Conservation (phyloP, 495 filamentous ascomycete species). For the Poronia punctata region DNA sequence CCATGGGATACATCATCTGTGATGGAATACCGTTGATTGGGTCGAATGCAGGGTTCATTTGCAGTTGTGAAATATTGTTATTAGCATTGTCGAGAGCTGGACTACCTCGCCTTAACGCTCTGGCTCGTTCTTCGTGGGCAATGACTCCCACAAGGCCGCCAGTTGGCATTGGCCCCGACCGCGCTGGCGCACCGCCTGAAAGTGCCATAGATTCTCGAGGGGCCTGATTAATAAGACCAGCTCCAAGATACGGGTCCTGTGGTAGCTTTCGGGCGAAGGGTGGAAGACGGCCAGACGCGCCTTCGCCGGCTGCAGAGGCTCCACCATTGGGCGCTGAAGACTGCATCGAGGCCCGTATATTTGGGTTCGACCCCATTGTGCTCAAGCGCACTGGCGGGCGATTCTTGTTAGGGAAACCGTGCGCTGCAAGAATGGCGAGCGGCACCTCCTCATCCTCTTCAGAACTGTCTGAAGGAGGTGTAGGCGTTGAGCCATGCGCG, state of each 20-base stretch:
- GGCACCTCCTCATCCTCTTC: conserved; percentile 87
- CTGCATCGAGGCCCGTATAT: conserved; percentile 42
- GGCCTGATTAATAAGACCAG: conserved; percentile 65
- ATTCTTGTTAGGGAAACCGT: conserved; percentile 84
- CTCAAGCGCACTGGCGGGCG: conserved; percentile 68
- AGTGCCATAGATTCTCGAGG: conserved; percentile 73
- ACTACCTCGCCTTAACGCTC: conserved; percentile 71
- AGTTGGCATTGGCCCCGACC: conserved; percentile 38
- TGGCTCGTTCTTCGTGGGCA: conserved; percentile 70
- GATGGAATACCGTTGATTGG: conserved; percentile 38
- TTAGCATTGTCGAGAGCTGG: conserved; percentile 49
- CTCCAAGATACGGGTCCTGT: conserved; percentile 82
- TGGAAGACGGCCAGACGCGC: conserved; percentile 46
- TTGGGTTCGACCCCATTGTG: conserved; percentile 58
- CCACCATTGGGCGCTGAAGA: conserved; percentile 13
- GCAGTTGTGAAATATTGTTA: conserved; percentile 17
- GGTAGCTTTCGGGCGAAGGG: conserved; percentile 84
- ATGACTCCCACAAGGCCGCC: conserved; percentile 90
- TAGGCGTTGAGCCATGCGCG: conserved; percentile 21
- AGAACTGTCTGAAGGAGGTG: conserved; percentile 41
- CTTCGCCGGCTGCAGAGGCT: conserved; percentile 20
- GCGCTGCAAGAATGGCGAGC: conserved; percentile 78
- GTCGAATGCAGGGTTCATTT: conserved; percentile 34
- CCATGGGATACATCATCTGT: conserved; percentile 44
- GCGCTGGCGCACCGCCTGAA: conserved; percentile 53